Evolutionary conservation across 345 rosid species (phyloP).

Genomic region (Fremontodendron californicum): DNA sequence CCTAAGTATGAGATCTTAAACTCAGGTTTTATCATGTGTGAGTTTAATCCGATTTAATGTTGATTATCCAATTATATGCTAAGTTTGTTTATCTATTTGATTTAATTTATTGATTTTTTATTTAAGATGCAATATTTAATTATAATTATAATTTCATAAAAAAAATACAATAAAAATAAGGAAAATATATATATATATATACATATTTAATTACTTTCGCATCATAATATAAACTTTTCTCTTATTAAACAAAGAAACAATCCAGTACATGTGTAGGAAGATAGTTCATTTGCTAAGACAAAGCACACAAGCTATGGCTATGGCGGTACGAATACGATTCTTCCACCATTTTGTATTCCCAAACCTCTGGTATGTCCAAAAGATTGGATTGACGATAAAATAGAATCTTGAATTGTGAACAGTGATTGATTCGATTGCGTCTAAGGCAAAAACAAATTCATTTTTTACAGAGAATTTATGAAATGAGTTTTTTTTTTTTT

Average conservation of each 20-base stretch:
- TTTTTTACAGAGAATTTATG: background rate
- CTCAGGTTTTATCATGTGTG: no score
- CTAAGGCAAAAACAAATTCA: no score
- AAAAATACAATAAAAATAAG: no score
- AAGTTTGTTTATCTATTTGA: no score
- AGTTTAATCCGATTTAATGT: no score
- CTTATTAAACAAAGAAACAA: background rate
- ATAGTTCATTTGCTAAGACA: background rate
- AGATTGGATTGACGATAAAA: background rate
- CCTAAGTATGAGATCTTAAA: no score
- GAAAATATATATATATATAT: no score
- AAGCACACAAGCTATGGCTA: background rate
- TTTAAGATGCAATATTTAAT: no score
- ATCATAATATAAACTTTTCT: background rate
- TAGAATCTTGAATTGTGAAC: background rate
- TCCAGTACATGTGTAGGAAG: background rate
- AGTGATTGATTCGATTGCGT: background rate
- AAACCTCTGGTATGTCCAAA: background rate
- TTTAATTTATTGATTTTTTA: no score
- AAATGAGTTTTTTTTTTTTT: background rate
- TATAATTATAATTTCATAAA: no score
- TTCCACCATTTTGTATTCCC: background rate
- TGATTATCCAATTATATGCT: no score
- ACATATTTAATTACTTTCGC: background rate
- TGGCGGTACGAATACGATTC: background rate